Percentiles rank a stretch among this genome's conserved stretches.
Conservation (phyloP, 2,329 filamentous ascomycete genomes). For the Didymella pinodella region DNA sequence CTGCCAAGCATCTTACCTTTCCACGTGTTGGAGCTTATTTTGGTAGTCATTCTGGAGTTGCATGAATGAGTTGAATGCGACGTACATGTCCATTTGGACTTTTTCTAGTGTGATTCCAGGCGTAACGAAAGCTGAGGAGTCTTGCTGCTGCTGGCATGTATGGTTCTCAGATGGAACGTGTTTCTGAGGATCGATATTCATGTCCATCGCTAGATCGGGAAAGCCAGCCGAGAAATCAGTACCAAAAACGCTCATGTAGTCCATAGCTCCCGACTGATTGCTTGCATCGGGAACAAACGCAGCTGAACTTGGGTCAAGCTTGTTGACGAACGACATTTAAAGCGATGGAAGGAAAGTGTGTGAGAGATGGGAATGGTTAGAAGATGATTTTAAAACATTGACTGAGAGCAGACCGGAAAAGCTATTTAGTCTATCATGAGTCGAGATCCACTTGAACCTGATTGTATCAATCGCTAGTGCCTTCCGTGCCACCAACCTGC, state of each 20-base stretch:
- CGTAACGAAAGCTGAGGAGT: not conserved
- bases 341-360: too few species aligned
- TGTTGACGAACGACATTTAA: not conserved
- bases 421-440: too few species aligned
- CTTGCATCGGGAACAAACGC: not conserved
- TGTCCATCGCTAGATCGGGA: not conserved
- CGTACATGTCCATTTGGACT: not conserved
- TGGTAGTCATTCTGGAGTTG: constrained; percentile 1
- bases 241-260: not conserved
- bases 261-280: not conserved
- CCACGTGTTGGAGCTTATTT: not conserved
- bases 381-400: too few species aligned
- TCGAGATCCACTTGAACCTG: too few species aligned
- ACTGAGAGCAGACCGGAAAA: too few species aligned
- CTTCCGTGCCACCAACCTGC: constrained; percentile 1
- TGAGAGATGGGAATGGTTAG: too few species aligned
- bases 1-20: too few species aligned
- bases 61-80: constrained; percentile 2
- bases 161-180: not conserved
- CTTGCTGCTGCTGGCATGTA: not conserved
- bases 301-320: constrained; percentile 1
- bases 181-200: not conserved
- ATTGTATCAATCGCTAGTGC: not conserved
- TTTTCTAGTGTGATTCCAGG: not conserved
- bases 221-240: not conserved